These are phyloP conservation scores for Symbiodinium pilosum DNA, from an alignment of 73 alveolate species.

Conservation along the genomic window DNA sequence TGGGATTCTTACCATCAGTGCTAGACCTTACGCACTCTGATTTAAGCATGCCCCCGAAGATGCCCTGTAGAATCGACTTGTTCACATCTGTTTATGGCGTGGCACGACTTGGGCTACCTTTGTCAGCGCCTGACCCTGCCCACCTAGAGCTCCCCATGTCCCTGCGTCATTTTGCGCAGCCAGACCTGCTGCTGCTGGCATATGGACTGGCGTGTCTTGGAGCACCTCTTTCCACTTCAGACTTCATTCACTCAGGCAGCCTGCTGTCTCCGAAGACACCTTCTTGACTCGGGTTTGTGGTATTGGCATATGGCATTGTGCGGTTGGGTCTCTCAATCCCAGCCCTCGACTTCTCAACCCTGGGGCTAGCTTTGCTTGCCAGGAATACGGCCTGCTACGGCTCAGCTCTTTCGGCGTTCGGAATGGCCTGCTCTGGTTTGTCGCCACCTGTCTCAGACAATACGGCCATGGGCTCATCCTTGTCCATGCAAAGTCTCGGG, in stretches of 20 bases:
- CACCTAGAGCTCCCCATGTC: not conserved
- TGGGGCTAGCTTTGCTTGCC: not conserved
- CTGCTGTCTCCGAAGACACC: not conserved
- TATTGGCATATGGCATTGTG: not conserved
- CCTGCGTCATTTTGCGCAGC: not conserved
- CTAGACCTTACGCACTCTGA: constrained; percentile 25
- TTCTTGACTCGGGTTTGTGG: not conserved
- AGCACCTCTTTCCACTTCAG: not conserved
- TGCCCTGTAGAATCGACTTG: not conserved
- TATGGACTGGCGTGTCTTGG: constrained; percentile 30
- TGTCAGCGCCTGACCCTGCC: not conserved
- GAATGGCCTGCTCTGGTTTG: not conserved
- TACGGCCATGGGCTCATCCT: constrained; percentile 9
- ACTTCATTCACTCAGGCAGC: not conserved
- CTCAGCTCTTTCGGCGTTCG: not conserved
- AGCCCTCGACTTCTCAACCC: not conserved
- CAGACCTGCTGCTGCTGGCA: not conserved
- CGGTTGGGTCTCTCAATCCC: not conserved
- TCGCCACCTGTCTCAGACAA: not conserved
- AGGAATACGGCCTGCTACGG: not conserved
- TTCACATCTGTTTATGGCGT: not conserved
- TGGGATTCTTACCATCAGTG: not conserved
- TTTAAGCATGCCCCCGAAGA: not conserved
- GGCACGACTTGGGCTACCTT: not conserved
- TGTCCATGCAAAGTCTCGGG: constrained; percentile 3